These are phyloP conservation scores for Arthroderma sp. DNA, from an alignment of 2,329 filamentous ascomycete genomes.

Conservation along the genomic window DNA sequence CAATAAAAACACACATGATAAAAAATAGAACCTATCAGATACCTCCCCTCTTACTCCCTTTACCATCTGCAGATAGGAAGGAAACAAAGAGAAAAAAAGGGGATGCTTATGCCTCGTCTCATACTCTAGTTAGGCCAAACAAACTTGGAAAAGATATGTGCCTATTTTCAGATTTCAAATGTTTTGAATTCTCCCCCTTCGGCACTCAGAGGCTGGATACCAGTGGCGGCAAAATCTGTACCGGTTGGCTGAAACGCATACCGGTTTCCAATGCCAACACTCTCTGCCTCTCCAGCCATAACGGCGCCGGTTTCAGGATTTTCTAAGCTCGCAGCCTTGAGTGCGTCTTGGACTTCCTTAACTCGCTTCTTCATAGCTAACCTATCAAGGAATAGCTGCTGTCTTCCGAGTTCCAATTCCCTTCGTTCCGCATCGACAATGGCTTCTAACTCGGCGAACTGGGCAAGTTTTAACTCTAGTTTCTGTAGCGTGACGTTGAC, in stretches of 20 bases:
- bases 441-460: slow-evolving; percentile 92
- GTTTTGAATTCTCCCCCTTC: slow-evolving; percentile 30
- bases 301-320: slow-evolving; percentile 29
- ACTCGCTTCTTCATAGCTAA: slow-evolving; percentile 81
- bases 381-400: slow-evolving; percentile 87
- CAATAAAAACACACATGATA: too few species aligned
- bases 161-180: slow-evolving; percentile 25
- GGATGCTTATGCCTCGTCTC: too few species aligned
- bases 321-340: slow-evolving; percentile 36
- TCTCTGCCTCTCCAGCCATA: slow-evolving; percentile 23
- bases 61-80: too few species aligned
- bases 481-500: slow-evolving; percentile 94
- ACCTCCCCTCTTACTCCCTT: too few species aligned
- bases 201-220: slow-evolving; percentile 28
- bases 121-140: too few species aligned
- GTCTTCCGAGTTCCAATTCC: slow-evolving; percentile 79
- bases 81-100: too few species aligned
- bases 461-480: slow-evolving; percentile 85
- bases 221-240: slow-evolving; percentile 14
- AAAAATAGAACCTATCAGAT: too few species aligned
- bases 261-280: slow-evolving; percentile 22
- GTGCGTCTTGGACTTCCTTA: slow-evolving; percentile 62
- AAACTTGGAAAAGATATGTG: too few species aligned
- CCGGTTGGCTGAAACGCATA: slow-evolving; percentile 28
- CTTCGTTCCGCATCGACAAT: slow-evolving; percentile 83